Evolutionary conservation across 129 eudicot genomes (phyloP).

Genomic region (Scalesia atractyloides): DNA sequence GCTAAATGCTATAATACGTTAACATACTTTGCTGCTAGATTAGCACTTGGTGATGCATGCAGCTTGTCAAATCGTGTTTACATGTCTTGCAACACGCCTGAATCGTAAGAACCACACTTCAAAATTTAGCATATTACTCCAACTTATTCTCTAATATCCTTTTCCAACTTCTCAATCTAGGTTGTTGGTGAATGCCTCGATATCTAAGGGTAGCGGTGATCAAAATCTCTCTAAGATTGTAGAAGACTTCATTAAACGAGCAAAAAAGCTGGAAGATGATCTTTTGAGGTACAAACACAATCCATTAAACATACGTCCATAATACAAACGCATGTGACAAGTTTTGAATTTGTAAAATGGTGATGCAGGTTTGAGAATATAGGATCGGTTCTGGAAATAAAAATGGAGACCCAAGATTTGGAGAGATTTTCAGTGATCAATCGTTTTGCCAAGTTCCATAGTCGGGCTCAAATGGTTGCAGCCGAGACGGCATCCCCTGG

Average conservation of each 20-base stretch:
- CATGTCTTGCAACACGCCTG: constrained; percentile 22
- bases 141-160: constrained; percentile 1
- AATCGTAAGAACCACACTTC: constrained; percentile 46
- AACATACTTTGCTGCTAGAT: constrained; percentile 60
- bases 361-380: constrained; percentile 57
- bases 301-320: background rate
- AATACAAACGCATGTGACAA: background rate
- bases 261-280: constrained; percentile 52
- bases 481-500: constrained; percentile 49
- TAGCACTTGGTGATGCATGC: constrained; percentile 74
- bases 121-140: constrained; percentile 4
- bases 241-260: constrained; percentile 43
- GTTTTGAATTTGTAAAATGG: constrained; percentile 14
- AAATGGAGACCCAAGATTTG: constrained; percentile 60
- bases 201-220: constrained; percentile 40
- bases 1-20: constrained; percentile 40
- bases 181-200: constrained; percentile 38
- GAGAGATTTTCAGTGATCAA: constrained; percentile 71
- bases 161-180: constrained; percentile 34
- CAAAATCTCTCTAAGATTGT: constrained; percentile 39
- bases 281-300: constrained; percentile 49
- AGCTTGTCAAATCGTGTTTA: constrained; percentile 37
- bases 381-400: constrained; percentile 58
- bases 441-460: constrained; percentile 75
- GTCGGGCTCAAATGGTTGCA: constrained; percentile 40